These are phyloP conservation scores for Pseudonitzschia multistriata DNA, from an alignment of 108 stramenopile genomes.

Conservation along the genomic window DNA sequence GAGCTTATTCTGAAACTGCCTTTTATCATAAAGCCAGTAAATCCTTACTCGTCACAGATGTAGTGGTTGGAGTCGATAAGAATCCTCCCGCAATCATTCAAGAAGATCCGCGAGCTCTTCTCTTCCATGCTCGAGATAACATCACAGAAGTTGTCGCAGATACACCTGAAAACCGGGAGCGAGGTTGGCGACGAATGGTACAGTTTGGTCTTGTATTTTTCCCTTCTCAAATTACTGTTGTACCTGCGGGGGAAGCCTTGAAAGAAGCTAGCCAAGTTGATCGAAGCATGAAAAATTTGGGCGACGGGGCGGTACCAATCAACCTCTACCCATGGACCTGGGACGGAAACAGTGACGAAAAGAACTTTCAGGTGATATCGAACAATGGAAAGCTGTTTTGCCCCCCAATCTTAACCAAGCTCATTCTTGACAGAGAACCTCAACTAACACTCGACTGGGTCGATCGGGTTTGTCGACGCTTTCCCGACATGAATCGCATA, in stretches of 20 bases:
- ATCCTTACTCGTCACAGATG: constrained; percentile 83
- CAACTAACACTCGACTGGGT: constrained; percentile 72
- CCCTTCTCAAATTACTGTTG: constrained; percentile 84
- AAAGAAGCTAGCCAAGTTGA: constrained; percentile 47
- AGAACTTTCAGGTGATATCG: constrained; percentile 63
- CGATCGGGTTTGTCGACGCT: constrained; percentile 66
- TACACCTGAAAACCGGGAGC: constrained; percentile 48
- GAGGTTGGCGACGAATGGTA: constrained; percentile 88
- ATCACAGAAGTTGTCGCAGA: constrained; percentile 67
- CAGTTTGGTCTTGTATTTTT: constrained; percentile 90
- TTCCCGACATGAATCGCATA: constrained; percentile 73
- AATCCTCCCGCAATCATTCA: constrained; percentile 72
- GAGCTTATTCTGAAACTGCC: constrained; percentile 87
- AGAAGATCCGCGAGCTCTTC: constrained; percentile 76
- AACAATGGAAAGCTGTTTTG: constrained; percentile 70
- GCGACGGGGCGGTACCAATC: constrained; percentile 67
- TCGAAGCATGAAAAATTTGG: constrained; percentile 51
- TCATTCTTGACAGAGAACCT: constrained; percentile 87
- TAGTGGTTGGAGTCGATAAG: constrained; percentile 75
- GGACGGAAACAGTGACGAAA: constrained; percentile 53
- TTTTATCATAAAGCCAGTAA: constrained; percentile 81
- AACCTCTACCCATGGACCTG: constrained; percentile 86
- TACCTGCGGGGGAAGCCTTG: constrained; percentile 47
- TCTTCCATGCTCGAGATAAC: constrained; percentile 86
- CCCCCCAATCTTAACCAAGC: constrained; percentile 89